A percentile compares a stretch with the other conserved stretches of the same genome.
These are phyloP conservation scores for Cordyceps cicadae DNA, from an alignment of 2,329 filamentous ascomycete species.

Conservation along the genomic window DNA sequence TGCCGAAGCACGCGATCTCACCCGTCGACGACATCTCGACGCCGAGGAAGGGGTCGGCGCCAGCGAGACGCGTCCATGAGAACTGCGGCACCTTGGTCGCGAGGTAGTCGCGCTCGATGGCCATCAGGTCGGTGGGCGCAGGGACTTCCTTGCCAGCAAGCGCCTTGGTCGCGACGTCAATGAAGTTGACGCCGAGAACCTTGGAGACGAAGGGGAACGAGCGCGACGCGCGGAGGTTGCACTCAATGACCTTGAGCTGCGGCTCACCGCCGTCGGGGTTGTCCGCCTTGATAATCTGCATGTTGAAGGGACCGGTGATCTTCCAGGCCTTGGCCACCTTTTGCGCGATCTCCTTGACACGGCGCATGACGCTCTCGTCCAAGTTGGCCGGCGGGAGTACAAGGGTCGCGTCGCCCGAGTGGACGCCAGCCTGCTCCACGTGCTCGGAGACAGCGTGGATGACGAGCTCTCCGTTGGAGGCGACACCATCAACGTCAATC, in stretches of 20 bases:
- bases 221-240: conserved; percentile 92
- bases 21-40: conserved; percentile 97
- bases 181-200: conserved; percentile 93
- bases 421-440: conserved; percentile 92
- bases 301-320: conserved; percentile 98
- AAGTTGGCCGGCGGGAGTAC: conserved; percentile 81
- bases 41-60: conserved; percentile 92
- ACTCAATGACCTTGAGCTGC: conserved; percentile 91
- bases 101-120: conserved; percentile 78
- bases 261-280: conserved; percentile 66
- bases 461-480: conserved; percentile 74
- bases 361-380: conserved; percentile 67
- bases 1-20: conserved; percentile 98
- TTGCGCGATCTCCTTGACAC: conserved; percentile 88
- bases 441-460: conserved; percentile 92
- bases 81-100: conserved; percentile 98
- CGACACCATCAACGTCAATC: conserved; percentile 93
- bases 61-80: conserved; percentile 95
- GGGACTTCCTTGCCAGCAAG: conserved; percentile 81
- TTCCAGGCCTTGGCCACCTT: conserved; percentile 97
- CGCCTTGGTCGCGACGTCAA: conserved; percentile 88
- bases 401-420: conserved; percentile 94
- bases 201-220: conserved; percentile 99
- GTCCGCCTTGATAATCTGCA: conserved; percentile 97
- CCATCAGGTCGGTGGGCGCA: conserved; percentile 80